Evolutionary conservation across 352 stramenopile species (phyloP).

Genomic region (Pythium brassicae): DNA sequence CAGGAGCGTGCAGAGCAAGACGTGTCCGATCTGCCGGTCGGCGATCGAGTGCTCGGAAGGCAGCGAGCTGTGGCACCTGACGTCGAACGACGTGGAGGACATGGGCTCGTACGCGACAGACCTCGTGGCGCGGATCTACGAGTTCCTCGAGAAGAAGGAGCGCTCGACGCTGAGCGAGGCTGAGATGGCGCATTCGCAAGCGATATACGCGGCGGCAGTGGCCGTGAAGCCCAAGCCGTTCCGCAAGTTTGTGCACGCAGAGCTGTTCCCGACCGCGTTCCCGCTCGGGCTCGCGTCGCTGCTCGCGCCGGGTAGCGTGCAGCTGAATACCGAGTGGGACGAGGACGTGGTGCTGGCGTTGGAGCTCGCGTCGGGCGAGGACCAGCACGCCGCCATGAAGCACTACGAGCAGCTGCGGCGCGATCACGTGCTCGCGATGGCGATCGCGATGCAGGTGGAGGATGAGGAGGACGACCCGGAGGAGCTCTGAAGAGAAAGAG

Average conservation of each 20-base stretch:
- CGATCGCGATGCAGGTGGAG: slow-evolving; percentile 52
- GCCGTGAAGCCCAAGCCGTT: slow-evolving; percentile 44
- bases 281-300: slow-evolving; percentile 46
- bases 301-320: slow-evolving; percentile 25
- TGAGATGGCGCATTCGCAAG: slow-evolving; percentile 41
- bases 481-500: slow-evolving; percentile 25
- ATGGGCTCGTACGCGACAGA: slow-evolving; percentile 75
- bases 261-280: slow-evolving; percentile 47
- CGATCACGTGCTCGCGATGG: slow-evolving; percentile 45
- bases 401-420: slow-evolving; percentile 53
- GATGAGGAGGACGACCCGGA: slow-evolving; percentile 30
- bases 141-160: slow-evolving; percentile 71
- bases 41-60: slow-evolving; percentile 75
- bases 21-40: slow-evolving; percentile 70
- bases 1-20: slow-evolving; percentile 75
- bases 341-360: slow-evolving; percentile 57
- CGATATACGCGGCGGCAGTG: slow-evolving; percentile 39
- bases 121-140: slow-evolving; percentile 70
- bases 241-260: slow-evolving; percentile 46
- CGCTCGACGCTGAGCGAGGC: slow-evolving; percentile 32
- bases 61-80: slow-evolving; percentile 71
- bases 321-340: slow-evolving; percentile 42
- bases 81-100: slow-evolving; percentile 64
- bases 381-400: slow-evolving; percentile 63
- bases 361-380: slow-evolving; percentile 55